phyloP scores from a whole-genome alignment of 352 stramenopile genomes.

The Albugo laibachii region DNA sequence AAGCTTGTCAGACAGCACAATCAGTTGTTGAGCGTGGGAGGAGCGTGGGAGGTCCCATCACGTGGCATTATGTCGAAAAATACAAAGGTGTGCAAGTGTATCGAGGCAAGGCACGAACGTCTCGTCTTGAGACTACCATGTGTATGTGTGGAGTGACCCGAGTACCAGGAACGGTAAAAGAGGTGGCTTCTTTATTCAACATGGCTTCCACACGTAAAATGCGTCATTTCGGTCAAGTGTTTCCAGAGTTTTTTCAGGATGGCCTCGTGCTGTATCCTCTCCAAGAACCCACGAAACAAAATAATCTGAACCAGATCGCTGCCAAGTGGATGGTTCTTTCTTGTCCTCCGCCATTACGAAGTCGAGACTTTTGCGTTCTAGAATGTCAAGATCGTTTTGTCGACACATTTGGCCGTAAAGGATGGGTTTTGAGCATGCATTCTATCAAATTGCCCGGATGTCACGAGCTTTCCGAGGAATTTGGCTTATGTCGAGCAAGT shows the following conservation, averaged over 20 bases:
- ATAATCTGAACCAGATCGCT: conserved; percentile 65
- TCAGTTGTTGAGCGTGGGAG: conserved; percentile 58
- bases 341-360: not conserved
- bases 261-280: conserved; percentile 51
- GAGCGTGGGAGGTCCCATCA: conserved; percentile 29
- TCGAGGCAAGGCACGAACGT: conserved; percentile 23
- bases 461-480: conserved; percentile 52
- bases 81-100: conserved; percentile 61
- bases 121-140: conserved; percentile 12
- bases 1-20: conserved; percentile 56
- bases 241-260: conserved; percentile 53
- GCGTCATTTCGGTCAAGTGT: conserved; percentile 35
- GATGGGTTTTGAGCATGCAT: conserved; percentile 68
- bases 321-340: conserved; percentile 66
- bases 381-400: conserved; percentile 80
- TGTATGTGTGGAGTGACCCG: conserved; percentile 67
- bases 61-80: conserved; percentile 63
- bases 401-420: conserved; percentile 50
- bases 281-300: conserved; percentile 35
- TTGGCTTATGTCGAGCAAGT: conserved; percentile 51
- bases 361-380: conserved; percentile 53
- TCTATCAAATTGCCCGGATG: conserved; percentile 64
- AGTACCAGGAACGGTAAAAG: conserved; percentile 40
- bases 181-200: conserved; percentile 55
- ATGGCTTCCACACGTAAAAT: conserved; percentile 35